Conservation (phyloP, 106 monocot species). For the Dendrobium catenatum region DNA sequence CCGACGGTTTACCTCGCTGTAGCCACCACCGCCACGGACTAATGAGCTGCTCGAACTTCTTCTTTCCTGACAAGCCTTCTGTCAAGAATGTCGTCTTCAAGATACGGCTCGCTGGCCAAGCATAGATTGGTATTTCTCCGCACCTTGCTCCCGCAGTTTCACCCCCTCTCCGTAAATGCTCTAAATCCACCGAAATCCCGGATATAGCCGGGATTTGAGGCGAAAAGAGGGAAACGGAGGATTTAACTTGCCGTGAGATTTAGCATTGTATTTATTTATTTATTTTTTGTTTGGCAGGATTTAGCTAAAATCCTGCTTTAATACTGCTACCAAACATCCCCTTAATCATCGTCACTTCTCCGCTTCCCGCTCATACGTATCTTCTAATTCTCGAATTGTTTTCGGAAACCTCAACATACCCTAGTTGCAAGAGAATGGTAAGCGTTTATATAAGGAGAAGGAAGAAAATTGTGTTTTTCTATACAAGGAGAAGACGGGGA, state of each 20-base stretch:
- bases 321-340: too few relatives aligned
- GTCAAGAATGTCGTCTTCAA: conserved; percentile 34
- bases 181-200: too few relatives aligned
- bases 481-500: background rate
- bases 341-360: too few relatives aligned
- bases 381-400: too few relatives aligned
- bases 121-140: conserved; percentile 15
- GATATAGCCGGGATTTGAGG: too few relatives aligned
- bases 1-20: background rate
- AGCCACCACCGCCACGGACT: conserved; percentile 15
- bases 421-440: background rate
- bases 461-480: background rate
- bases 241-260: too few relatives aligned
- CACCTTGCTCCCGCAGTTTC: conserved; percentile 4
- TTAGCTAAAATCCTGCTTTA: too few relatives aligned
- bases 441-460: conserved; percentile 1
- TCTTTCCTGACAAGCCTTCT: conserved; percentile 13
- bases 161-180: conserved; percentile 15
- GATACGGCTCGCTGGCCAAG: conserved; percentile 18
- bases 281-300: too few relatives aligned
- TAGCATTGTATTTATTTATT: too few relatives aligned
- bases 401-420: background rate
- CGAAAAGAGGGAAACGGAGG: too few relatives aligned
- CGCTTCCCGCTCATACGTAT: too few relatives aligned
- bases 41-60: conserved; percentile 27